Base-by-base conservation (phyloP, 805 yeast species). In the Isabelozyma pseudorhagii region DNA sequence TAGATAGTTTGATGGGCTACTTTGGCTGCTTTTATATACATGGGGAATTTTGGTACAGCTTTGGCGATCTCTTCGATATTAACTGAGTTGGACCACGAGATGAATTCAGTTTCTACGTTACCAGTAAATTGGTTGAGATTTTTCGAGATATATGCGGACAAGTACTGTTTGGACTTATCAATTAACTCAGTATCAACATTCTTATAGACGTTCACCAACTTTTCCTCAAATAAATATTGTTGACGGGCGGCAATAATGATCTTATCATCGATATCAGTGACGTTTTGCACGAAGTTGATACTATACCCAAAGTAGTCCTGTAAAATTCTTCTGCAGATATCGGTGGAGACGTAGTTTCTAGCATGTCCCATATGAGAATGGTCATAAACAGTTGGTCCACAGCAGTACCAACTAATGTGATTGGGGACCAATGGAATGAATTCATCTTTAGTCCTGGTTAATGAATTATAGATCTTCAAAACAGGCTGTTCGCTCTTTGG, bases 341-440 rank as follows among this genome's bases (percentile, higher is more conserved):
- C 99, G 47, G 88, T 89, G 8, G 97, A 83, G 45, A 94, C 98
- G 62, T 94, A 94, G 71, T 94, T 94, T 68, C 99, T 79, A 11
- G 99, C 99, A 67, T 94, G 99, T 18, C 99, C 99, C 97, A 94
- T 91, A 64, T 94, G 99, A 46, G 92, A 82, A 34, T 94, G 83
- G 69, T 94, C 97, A 64, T 94, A 94, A 13, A 94, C 99, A 0
- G 99, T 94, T 10, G 99, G 99, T 5, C 99, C 99, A 79, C 99
- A 94, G 50, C 91, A 88, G 73, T 94, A 94, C 99, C 99, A 94
- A 0, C 91, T 80, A 45, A 94, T 87, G 51, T 79, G 80, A 52
- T 81, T 80, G 2, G 81, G 80, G 27, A 74, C 71, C 49, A 75
- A 69, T 2, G 98, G 96, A n/a, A 83, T 67, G 60, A 94, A 93